Evolutionary conservation across 257 asterid species (phyloP), one percentile per base, ranked within the genome.

Genomic region (Lycium ferocissimum): DNA sequence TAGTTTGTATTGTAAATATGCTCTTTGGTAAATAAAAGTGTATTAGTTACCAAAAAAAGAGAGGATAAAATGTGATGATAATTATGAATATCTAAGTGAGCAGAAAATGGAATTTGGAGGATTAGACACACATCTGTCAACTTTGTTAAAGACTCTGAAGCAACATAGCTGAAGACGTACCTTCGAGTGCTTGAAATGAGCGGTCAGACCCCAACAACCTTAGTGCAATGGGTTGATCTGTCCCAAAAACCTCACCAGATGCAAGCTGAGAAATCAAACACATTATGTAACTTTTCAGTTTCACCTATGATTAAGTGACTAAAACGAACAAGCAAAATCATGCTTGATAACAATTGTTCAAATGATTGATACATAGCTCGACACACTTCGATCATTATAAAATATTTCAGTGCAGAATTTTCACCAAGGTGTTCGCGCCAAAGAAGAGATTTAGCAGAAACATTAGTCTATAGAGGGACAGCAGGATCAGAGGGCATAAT

Each of bases 131-230:
- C 5, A 40, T 40, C 45, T 5, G 45, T 40, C 45, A 40, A 40
- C 45, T 40, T 2, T 40, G 4, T 40, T 40, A 3, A 40, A 40
- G 45, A 40, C 0, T 40, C 6, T 40, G 45, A 26, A 40, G 45
- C 45, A 40, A 2, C 45, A 40, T 40, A 40, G 45, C 45, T 40
- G 45, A 40, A 40, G 45, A 40, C 18, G 47, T 88, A 97, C 99
- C 99, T 95, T 97, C 99, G 85, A 97, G 99, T 6, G 99, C 99
- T 92, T 93, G 92, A 18, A 92, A 3, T 38, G 99, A 97, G 67
- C 99, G 91, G 78, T 94, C 96, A 6, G 99, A 97, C 85, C 99
- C 99, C 88, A 97, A 90, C 69, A 97, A 81, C 49, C 93, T 95
- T 33, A 97, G 81, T 12, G 99, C 98, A 80, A 97, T 88, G 15